Evolutionary conservation across 805 yeast genomes (phyloP), one percentile per base, ranked within the genome.

Genomic region (Kuraishia ogatae): DNA sequence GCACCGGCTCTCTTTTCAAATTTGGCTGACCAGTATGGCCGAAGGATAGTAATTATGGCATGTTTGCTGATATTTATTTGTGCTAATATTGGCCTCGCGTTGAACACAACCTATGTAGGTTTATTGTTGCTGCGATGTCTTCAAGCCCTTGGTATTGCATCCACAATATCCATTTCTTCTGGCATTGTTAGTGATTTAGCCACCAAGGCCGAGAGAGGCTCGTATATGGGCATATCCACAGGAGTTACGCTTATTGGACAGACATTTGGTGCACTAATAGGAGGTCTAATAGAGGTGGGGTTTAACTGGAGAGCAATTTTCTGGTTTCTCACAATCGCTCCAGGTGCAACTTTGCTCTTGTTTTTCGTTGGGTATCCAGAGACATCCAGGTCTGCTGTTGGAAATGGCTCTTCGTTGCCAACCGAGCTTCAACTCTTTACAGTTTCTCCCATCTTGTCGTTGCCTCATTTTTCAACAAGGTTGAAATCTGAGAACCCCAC

Each of bases 121-220:
- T 70, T 90, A n/a, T 68, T 87, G 6, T 79, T 84, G 1, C 69
- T 90, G 39, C 71, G 97, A 58, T 81, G 89, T 66, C 60, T 87
- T n/a, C 92, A 89, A 63, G 91, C 96, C 0, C 76, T 84, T 7
- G 90, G 88, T 15, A 84, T 85, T 4, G 84, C 94, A 0, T 90
- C 96, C 0, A 79, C 89, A 1, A 79, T 89, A 23, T 83, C 96
- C 1, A 77, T 89, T 1, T 76, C 78, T 46, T 76, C 85, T 1
- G 94, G 94, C 0, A 76, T 85, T 0, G 79, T 87, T 54, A 93
- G 91, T 10, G 97, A 90, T 69, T 70, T 85, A 23, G 82, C 90
- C 1, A 77, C 83, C 0, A 72, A 84, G 24, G 76, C 73, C 10
- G 82, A 83, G 56, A 76, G 97, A 61, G 97, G 96, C 17, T 79